These are phyloP conservation scores for Phytopythium kandeliae DNA, from an alignment of 352 stramenopile species.

Conservation along the genomic window DNA sequence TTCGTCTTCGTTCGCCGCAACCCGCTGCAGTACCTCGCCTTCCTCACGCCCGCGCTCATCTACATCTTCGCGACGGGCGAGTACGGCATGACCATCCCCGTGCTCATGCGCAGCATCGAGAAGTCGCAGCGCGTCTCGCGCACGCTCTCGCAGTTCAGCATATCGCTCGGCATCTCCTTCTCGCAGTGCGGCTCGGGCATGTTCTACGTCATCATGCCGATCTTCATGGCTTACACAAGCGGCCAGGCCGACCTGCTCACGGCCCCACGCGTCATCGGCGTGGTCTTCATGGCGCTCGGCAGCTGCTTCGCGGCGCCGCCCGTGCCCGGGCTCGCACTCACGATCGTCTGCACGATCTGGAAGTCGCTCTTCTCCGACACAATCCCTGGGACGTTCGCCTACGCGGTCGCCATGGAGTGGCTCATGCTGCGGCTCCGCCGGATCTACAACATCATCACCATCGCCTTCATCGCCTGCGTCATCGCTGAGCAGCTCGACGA, in stretches of 20 bases:
- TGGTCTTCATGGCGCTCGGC: slow-evolving; percentile 36
- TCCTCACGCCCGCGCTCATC: slow-evolving; percentile 42
- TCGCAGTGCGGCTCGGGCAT: slow-evolving; percentile 43
- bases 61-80: slow-evolving; percentile 47
- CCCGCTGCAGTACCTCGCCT: slow-evolving; percentile 52
- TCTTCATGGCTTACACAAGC: slow-evolving; percentile 66
- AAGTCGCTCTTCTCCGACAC: slow-evolving; percentile 30
- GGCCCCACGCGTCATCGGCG: slow-evolving; percentile 24
- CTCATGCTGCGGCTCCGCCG: slow-evolving; percentile 45
- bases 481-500: slow-evolving; percentile 69
- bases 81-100: slow-evolving; percentile 44
- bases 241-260: slow-evolving; percentile 33
- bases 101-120: slow-evolving; percentile 61
- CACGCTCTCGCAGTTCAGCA: slow-evolving; percentile 53
- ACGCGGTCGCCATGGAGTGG: slow-evolving; percentile 46
- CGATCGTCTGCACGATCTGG: slow-evolving; percentile 56
- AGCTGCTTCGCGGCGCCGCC: slow-evolving; percentile 51
- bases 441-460: slow-evolving; percentile 55
- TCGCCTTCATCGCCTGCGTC: slow-evolving; percentile 60
- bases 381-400: slow-evolving; percentile 34
- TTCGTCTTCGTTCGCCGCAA: slow-evolving; percentile 57
- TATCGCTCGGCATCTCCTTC: slow-evolving; percentile 44
- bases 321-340: slow-evolving; percentile 24
- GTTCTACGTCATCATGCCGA: slow-evolving; percentile 42
- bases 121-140: slow-evolving; percentile 53